Conservation (phyloP, 1,284 basidiomycete species). For the Meira nashicola region DNA sequence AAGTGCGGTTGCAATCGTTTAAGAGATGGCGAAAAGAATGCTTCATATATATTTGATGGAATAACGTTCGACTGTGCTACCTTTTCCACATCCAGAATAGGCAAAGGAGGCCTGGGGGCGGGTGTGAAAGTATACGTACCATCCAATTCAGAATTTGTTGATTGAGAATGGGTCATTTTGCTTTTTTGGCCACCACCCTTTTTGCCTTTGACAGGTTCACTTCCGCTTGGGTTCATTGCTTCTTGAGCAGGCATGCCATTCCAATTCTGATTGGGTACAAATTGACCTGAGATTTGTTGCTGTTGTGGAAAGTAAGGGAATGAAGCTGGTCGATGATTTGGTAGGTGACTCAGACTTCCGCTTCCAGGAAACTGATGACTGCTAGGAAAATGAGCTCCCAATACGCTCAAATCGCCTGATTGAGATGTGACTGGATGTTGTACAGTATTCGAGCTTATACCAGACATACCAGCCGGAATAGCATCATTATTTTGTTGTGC, state of each 20-base stretch:
- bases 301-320: too few species aligned
- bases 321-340: too few species aligned
- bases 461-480: too few species aligned
- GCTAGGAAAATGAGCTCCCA: conserved; percentile 32
- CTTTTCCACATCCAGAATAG: neutral
- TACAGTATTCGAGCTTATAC: too few species aligned
- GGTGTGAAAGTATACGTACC: neutral
- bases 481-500: too few species aligned
- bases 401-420: conserved; percentile 14
- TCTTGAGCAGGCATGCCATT: neutral
- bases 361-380: conserved; percentile 28
- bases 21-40: conserved; percentile 2
- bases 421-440: too few species aligned
- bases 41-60: neutral
- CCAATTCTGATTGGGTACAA: neutral
- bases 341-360: too few species aligned
- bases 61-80: neutral
- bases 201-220: conserved; percentile 9
- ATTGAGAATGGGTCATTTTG: neutral
- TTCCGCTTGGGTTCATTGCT: too few species aligned
- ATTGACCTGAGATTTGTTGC: too few species aligned
- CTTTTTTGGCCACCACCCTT: conserved; percentile 6
- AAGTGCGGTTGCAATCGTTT: conserved; percentile 16
- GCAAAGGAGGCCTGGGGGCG: conserved; percentile 3
- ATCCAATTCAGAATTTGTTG: neutral